Percentiles rank a stretch among this genome's conserved stretches.
phyloP scores from a whole-genome alignment of 1,284 basidiomycete genomes.

The Marasmius sp. region DNA sequence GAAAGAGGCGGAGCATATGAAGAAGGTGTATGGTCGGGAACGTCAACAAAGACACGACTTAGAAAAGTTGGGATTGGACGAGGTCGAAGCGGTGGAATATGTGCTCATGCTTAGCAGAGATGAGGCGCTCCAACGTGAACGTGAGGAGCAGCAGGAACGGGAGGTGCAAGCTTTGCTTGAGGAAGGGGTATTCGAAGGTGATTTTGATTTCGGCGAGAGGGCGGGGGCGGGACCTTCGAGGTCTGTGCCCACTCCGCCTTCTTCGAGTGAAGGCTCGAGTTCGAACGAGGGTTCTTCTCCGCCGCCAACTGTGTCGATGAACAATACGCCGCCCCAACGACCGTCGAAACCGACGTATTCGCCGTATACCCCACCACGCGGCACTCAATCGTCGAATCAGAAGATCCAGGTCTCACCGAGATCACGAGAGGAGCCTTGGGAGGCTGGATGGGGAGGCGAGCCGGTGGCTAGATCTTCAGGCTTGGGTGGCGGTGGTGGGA shows the following conservation, averaged over 20 bases:
- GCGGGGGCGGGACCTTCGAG: constrained; percentile 19
- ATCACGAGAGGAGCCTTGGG: constrained; percentile 37
- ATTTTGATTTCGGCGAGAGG: constrained; percentile 50
- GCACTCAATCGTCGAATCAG: constrained; percentile 28
- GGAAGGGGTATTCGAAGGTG: constrained; percentile 57
- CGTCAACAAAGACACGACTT: constrained; percentile 58
- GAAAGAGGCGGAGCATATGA: constrained; percentile 40
- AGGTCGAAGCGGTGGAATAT: constrained; percentile 80
- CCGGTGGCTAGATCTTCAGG: constrained; percentile 6
- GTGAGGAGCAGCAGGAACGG: constrained; percentile 5
- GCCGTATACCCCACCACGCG: neutral
- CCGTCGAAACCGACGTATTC: constrained; percentile 19
- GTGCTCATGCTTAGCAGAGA: constrained; percentile 85
- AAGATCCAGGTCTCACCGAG: constrained; percentile 41
- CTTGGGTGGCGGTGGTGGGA: constrained; percentile 10
- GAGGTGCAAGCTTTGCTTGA: constrained; percentile 26
- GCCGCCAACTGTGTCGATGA: constrained; percentile 2
- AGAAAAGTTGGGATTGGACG: constrained; percentile 69
- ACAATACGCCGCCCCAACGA: constrained; percentile 24
- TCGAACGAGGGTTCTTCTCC: neutral
- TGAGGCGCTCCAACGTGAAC: constrained; percentile 44
- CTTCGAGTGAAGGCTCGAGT: constrained; percentile 1
- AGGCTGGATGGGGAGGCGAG: constrained; percentile 32
- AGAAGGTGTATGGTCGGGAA: constrained; percentile 44
- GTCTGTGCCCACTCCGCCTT: constrained; percentile 7